Evolutionary conservation across 2,329 filamentous ascomycete genomes (phyloP), one percentile per base, ranked within the genome.

Genomic region (Xylariaceae sp.): DNA sequence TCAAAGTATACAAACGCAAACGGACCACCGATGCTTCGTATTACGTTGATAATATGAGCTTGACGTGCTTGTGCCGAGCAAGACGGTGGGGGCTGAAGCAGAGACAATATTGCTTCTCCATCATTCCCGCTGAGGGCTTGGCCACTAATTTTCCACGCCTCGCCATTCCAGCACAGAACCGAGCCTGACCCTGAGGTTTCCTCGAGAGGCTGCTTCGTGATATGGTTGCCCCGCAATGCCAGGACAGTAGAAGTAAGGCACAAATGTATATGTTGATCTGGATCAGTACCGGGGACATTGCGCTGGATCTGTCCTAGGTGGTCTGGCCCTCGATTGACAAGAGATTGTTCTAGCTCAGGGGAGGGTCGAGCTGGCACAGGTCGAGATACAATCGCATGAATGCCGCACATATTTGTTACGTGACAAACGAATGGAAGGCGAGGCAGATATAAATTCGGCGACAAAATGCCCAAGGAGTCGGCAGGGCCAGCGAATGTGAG

Each of bases 101-200:
- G 72, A 63, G 17, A 65, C 63, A 93, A 85, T 16, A 97, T 75
- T 6, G 75, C 72, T 62, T 87, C 79, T 3, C 89, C 89, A 70
- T 99, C 94, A 66, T 96, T 97, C 51, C 84, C 88, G 6, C 64
- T 53, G n/a, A 96, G 75, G 1, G 69, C 63, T 10, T 78, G 62
- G 33, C 77, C 78, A 9, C 71, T 72, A 45, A 96, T 78, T 51
- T 81, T 86, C 94, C 94, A 99, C 1, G 91, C 93, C 68, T 99
- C 94, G 41, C 94, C 94, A 66, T 99, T 99, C 94, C 94, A 99
- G 77, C 93, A 97, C 2, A 99, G 77, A 1, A 89, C 75, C 1
- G 87, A 90, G 4, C 78, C 77, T 0, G 78, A 79, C 0, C 19
- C 47, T 17, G 61, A 57, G 2, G 66, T 36, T 58, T 87, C 81